Conservation (phyloP, 148 eudicot species). For the Beta vulgaris region DNA sequence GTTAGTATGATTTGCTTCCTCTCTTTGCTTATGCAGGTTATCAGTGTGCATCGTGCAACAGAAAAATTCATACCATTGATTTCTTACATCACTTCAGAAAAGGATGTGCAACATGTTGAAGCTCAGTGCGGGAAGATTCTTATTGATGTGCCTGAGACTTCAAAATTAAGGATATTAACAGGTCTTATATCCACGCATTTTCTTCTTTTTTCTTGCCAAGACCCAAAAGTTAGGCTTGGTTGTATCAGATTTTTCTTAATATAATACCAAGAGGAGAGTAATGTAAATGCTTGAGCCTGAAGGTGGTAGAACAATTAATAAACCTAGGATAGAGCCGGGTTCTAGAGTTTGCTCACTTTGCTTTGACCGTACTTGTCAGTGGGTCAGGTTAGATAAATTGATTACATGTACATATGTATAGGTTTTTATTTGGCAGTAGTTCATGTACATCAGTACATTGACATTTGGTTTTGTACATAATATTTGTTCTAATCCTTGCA, state of each 20-base stretch:
- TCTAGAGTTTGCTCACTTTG: too few relatives aligned
- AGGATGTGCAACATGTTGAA: constrained; percentile 48
- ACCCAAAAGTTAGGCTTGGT: not conserved
- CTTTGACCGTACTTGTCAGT: too few relatives aligned
- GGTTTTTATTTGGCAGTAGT: not conserved
- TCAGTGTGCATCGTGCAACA: constrained; percentile 57
- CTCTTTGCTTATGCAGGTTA: constrained; percentile 48
- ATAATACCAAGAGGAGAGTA: not conserved
- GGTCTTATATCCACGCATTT: constrained; percentile 34
- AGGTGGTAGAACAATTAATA: not conserved
- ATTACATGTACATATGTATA: not conserved
- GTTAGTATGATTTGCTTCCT: not conserved
- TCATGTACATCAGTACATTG: not conserved
- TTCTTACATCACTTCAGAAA: constrained; percentile 47
- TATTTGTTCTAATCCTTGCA: constrained; percentile 21
- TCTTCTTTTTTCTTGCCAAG: not conserved
- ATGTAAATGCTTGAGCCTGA: not conserved
- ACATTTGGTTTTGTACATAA: not conserved
- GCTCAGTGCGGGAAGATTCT: constrained; percentile 42
- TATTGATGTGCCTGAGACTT: constrained; percentile 56
- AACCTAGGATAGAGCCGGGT: not conserved
- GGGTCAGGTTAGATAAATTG: not conserved
- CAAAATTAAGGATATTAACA: constrained; percentile 52
- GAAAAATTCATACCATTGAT: constrained; percentile 59
- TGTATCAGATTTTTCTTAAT: not conserved